Conservation (phyloP, 805 yeast genomes). For the Torulaspora maleeae region DNA sequence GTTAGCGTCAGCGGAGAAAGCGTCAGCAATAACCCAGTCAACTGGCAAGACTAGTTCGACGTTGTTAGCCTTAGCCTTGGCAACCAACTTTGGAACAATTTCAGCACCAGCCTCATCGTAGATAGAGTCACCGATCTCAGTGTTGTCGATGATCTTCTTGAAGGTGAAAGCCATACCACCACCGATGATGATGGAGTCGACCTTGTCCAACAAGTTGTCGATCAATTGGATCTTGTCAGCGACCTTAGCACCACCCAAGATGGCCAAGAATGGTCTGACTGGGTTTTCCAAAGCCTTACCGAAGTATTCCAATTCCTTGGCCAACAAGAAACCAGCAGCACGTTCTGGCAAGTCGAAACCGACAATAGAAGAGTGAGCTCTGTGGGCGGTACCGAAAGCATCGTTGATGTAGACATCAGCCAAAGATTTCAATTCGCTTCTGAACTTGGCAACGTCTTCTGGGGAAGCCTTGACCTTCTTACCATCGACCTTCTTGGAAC, state of each 20-base stretch:
- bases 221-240: slow-evolving; percentile 98
- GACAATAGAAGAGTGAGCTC: slow-evolving; percentile 99
- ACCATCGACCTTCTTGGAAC: slow-evolving; percentile 87
- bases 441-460: slow-evolving; percentile 80
- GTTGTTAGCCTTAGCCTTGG: slow-evolving; percentile 92
- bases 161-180: slow-evolving; percentile 99
- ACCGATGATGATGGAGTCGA: slow-evolving; percentile 88
- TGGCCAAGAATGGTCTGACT: slow-evolving; percentile 95
- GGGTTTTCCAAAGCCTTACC: slow-evolving; percentile 99
- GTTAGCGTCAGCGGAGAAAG: slow-evolving; percentile 86
- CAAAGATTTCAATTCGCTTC: slow-evolving; percentile 81
- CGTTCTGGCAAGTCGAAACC: slow-evolving; percentile 93
- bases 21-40: slow-evolving; percentile 94
- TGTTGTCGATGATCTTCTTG: slow-evolving; percentile 83
- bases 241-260: slow-evolving; percentile 99
- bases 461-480: slow-evolving; percentile 88
- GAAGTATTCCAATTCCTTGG: slow-evolving; percentile 94
- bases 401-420: slow-evolving; percentile 98
- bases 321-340: slow-evolving; percentile 98
- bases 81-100: slow-evolving; percentile 86
- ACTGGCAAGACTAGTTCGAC: slow-evolving; percentile 93
- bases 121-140: slow-evolving; percentile 87
- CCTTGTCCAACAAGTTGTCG: slow-evolving; percentile 95
- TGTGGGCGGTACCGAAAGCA: slow-evolving; percentile 99
- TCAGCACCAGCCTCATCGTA: slow-evolving; percentile 93